Evolutionary conservation across 1,139 yeast genomes (phyloP), one percentile per base, ranked within the genome.

Genomic region (Taiozyma sp.): DNA sequence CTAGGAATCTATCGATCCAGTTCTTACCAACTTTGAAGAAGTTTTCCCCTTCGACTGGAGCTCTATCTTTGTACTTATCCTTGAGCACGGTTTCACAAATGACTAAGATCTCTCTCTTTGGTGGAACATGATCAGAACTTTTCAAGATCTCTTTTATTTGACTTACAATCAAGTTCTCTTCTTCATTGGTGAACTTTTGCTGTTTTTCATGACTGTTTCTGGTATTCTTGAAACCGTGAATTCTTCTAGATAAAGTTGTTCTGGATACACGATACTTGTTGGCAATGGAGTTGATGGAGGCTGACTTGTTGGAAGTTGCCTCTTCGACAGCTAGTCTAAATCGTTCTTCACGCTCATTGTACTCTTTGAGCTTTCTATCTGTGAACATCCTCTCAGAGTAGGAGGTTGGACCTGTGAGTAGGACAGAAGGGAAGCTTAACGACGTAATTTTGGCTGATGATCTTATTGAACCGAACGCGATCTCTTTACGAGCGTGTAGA

Each of bases 221-320:
- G 1, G 64, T 61, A 51, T 62, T 61, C 47, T 62, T 62, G 49
- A 57, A 61, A 5, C 64, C 65, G 38, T 62, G 61, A n/a, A 61
- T 59, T 39, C 64, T 55, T 52, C 64, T 58, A 24, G 64, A 58
- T 12, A 60, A 50, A 3, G 64, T 60, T 0, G 64, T 62, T 43
- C 64, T 53, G 29, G 58, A 52, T 16, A 60, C 62, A 36, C 55
- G 54, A 49, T 57, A 62, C 48, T 60, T 62, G 47, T 58, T 59
- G 16, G 65, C 65, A 39, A 61, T 59, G 38, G 64, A 60, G 49
- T 60, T 60, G 46, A 62, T 57, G 3, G 65, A 62, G 2, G 63
- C 61, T 2, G 60, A 48, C 44, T 55, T 59, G 50, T 62, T 57
- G n/a, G 54, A 51, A n/a, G 62, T 57, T 9, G 63, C 63, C 49